These are phyloP conservation scores for Laetiporus sulphureus DNA, from an alignment of 1,284 basidiomycete species.

Conservation along the genomic window DNA sequence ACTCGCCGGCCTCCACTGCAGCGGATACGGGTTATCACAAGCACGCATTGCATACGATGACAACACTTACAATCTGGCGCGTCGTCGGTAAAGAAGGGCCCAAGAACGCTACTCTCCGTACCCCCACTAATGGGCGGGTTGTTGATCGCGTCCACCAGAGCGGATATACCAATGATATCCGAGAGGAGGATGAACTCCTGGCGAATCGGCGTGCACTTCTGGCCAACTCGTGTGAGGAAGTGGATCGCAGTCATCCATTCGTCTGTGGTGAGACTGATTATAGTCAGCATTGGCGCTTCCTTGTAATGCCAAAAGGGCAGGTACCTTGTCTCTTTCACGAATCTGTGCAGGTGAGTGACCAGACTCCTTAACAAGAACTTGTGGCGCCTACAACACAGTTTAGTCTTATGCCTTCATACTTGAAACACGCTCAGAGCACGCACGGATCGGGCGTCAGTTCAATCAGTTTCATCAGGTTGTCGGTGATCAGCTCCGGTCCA, in stretches of 20 bases:
- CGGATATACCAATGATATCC: slow-evolving; percentile 73
- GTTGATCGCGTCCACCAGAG: slow-evolving; percentile 72
- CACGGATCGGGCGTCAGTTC: slow-evolving; percentile 37
- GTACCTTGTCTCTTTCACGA: slow-evolving; percentile 57
- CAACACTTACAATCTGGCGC: slow-evolving; percentile 56
- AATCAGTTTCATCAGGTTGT: slow-evolving; percentile 44
- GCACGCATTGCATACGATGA: slow-evolving; percentile 1
- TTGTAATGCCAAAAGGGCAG: neutral
- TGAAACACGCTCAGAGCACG: slow-evolving; percentile 13
- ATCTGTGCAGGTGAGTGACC: slow-evolving; percentile 52
- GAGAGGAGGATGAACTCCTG: slow-evolving; percentile 85
- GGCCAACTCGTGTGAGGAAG: slow-evolving; percentile 70
- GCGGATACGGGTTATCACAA: too few relatives aligned
- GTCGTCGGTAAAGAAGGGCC: slow-evolving; percentile 83
- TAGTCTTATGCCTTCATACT: neutral
- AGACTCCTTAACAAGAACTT: slow-evolving; percentile 34
- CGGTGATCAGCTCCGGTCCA: slow-evolving; percentile 47
- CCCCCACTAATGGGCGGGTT: slow-evolving; percentile 61
- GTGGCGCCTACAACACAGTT: slow-evolving; percentile 15
- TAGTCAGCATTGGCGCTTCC: neutral
- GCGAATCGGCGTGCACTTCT: slow-evolving; percentile 66
- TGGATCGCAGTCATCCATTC: slow-evolving; percentile 81
- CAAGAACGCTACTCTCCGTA: slow-evolving; percentile 74
- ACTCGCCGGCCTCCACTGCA: slow-evolving; percentile 34
- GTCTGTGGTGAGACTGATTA: slow-evolving; percentile 58